Conservation (phyloP, 345 rosid species). For the Linum usitatissimum region DNA sequence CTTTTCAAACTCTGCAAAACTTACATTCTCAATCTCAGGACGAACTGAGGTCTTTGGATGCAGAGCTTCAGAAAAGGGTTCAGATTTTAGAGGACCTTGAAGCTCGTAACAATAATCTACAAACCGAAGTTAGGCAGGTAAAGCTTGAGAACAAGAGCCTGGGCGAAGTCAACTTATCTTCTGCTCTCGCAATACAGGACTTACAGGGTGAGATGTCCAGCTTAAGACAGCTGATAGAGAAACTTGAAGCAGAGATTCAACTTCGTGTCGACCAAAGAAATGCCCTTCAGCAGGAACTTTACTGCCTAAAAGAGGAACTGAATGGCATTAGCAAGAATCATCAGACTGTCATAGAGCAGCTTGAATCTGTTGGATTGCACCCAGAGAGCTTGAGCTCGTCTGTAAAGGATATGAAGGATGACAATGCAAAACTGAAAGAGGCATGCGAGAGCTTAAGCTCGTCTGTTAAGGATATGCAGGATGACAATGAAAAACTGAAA, state of each 20-base stretch:
- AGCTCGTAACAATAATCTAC: constrained; percentile 42
- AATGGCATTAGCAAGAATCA: constrained; percentile 62
- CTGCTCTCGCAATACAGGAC: constrained; percentile 50
- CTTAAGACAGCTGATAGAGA: constrained; percentile 56
- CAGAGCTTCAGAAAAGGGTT: constrained; percentile 49
- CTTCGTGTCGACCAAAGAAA: constrained; percentile 79
- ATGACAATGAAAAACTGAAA: constrained; percentile 46
- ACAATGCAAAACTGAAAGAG: constrained; percentile 48
- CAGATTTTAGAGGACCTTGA: constrained; percentile 59
- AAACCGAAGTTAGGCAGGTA: constrained; percentile 42
- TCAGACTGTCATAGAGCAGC: constrained; percentile 50
- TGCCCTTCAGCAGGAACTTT: constrained; percentile 96
- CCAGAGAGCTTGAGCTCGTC: constrained; percentile 51
- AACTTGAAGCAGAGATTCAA: constrained; percentile 90
- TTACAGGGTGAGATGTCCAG: constrained; percentile 62
- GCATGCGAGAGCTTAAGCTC: constrained; percentile 40
- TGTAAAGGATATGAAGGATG: constrained; percentile 57
- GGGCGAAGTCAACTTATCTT: constrained; percentile 54
- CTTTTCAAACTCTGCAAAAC: constrained; percentile 92
- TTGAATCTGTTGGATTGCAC: constrained; percentile 54
- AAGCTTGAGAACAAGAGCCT: constrained; percentile 48
- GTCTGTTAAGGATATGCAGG: constrained; percentile 55
- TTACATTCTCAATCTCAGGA: constrained; percentile 94
- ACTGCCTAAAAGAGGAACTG: constrained; percentile 88
- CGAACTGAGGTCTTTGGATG: constrained; percentile 64